Conservation (phyloP, 2,329 filamentous ascomycete species). For the Cadophora sp. region DNA sequence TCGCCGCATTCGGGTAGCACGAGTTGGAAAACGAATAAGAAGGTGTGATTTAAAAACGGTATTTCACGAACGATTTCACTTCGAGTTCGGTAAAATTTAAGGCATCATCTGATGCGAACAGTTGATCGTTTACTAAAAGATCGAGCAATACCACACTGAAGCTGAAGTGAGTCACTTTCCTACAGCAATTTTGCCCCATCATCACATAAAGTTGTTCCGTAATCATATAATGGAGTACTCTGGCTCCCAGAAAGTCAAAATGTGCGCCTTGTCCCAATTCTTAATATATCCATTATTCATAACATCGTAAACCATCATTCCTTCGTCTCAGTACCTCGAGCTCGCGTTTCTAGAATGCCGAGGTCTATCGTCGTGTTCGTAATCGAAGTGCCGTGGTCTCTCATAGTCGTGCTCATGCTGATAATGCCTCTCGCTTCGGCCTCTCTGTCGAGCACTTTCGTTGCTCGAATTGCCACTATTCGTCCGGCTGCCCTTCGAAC, state of each 20-base stretch:
- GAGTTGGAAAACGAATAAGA: too few species aligned
- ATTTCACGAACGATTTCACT: too few species aligned
- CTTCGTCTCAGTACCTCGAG: conserved; percentile 18
- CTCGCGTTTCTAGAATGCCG: conserved; percentile 12
- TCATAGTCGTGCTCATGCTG: conserved; percentile 11
- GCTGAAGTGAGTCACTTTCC: background rate
- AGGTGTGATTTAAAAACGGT: too few species aligned
- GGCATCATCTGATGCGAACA: too few species aligned
- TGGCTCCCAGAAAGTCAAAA: background rate
- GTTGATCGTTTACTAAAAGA: too few species aligned
- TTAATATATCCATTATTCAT: conserved; percentile 7
- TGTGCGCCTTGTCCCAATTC: background rate
- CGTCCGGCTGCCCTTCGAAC: conserved; percentile 17
- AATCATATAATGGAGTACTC: background rate
- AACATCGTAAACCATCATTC: background rate
- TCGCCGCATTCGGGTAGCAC: background rate
- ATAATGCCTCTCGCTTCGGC: conserved; percentile 7
- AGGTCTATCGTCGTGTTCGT: conserved; percentile 21
- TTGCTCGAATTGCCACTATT: conserved; percentile 19
- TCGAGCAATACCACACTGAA: background rate
- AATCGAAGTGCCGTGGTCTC: conserved; percentile 4
- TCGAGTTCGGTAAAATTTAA: too few species aligned
- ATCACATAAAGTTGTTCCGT: background rate
- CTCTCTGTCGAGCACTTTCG: conserved; percentile 9
- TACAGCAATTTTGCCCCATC: background rate